Conservation (phyloP, 257 asterid genomes). For the Solanum verrucosum region DNA sequence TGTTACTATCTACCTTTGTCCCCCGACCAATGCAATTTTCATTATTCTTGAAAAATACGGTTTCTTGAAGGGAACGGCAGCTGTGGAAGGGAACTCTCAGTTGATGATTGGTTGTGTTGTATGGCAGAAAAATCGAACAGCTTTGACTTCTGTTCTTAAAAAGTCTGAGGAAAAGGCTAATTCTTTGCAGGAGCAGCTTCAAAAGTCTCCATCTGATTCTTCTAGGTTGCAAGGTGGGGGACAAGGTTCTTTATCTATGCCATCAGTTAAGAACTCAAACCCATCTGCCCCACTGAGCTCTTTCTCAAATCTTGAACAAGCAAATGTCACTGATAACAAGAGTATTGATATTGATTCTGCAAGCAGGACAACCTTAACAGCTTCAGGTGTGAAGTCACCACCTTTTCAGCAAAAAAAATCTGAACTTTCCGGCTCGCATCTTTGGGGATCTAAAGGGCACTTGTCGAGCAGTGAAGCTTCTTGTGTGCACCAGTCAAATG, state of each 20-base stretch:
- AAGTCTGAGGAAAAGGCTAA: neutral
- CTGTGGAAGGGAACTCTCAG: conserved; percentile 6
- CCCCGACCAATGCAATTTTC: conserved; percentile 13
- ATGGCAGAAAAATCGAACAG: conserved; percentile 11
- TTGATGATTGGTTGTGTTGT: conserved; percentile 24
- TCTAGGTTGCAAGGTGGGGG: neutral
- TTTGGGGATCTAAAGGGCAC: neutral
- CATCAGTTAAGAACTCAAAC: neutral
- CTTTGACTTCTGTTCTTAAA: neutral
- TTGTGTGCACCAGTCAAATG: neutral
- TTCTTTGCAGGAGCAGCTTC: neutral
- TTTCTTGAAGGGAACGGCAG: conserved; percentile 7
- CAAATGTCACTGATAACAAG: neutral
- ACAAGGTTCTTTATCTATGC: neutral
- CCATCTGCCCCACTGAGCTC: neutral
- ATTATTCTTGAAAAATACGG: conserved; percentile 16
- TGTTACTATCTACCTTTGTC: conserved; percentile 16
- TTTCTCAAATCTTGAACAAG: neutral
- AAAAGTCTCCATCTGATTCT: neutral
- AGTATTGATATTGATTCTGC: neutral
- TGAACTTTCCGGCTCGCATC: neutral
- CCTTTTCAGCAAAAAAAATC: neutral
- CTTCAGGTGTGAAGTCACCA: neutral
- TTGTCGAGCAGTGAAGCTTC: neutral
- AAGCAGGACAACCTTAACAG: neutral